Evolutionary conservation across 2,329 filamentous ascomycete genomes (phyloP).

Genomic region (Fusarium robinianum): DNA sequence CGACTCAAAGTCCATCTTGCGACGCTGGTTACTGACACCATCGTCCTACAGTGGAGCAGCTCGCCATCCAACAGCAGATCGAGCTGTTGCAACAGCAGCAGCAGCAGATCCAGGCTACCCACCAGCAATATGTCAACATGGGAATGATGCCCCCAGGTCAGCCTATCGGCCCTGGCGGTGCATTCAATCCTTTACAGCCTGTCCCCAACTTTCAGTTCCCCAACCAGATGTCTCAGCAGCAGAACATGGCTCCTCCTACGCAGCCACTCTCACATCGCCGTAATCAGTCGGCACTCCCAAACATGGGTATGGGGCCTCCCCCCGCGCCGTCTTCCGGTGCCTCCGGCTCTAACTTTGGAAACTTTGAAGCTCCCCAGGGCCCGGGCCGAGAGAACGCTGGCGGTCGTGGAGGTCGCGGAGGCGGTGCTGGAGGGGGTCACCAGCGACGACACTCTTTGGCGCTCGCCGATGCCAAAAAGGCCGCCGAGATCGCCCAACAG

Average conservation of each 20-base stretch:
- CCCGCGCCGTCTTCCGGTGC: slow-evolving; percentile 92
- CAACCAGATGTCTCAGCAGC: slow-evolving; percentile 73
- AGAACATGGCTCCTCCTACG: slow-evolving; percentile 75
- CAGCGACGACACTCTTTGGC: slow-evolving; percentile 93
- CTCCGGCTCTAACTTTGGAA: slow-evolving; percentile 76
- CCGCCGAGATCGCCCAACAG: slow-evolving; percentile 93
- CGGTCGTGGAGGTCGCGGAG: slow-evolving; percentile 72
- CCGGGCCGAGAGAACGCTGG: slow-evolving; percentile 44
- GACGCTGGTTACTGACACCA: slow-evolving; percentile 25
- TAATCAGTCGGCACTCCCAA: slow-evolving; percentile 95
- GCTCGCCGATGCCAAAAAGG: slow-evolving; percentile 95
- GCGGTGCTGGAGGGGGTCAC: slow-evolving; percentile 73
- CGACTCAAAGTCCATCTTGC: slow-evolving; percentile 2
- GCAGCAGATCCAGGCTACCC: slow-evolving; percentile 93
- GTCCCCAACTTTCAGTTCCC: slow-evolving; percentile 92
- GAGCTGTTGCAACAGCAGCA: slow-evolving; percentile 97
- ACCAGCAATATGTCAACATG: slow-evolving; percentile 98
- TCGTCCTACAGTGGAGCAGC: slow-evolving; percentile 78
- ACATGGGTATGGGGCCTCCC: slow-evolving; percentile 85
- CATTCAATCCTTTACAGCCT: slow-evolving; percentile 78
- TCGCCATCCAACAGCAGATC: slow-evolving; percentile 97
- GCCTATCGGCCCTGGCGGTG: slow-evolving; percentile 67
- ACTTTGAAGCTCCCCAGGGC: slow-evolving; percentile 66
- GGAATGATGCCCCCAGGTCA: slow-evolving; percentile 90
- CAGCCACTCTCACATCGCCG: slow-evolving; percentile 89